Evolutionary conservation across 225 moss, liverwort and hornwort genomes (phyloP), one percentile per base, ranked within the genome.

Genomic region (Sphagnum tenellum): DNA sequence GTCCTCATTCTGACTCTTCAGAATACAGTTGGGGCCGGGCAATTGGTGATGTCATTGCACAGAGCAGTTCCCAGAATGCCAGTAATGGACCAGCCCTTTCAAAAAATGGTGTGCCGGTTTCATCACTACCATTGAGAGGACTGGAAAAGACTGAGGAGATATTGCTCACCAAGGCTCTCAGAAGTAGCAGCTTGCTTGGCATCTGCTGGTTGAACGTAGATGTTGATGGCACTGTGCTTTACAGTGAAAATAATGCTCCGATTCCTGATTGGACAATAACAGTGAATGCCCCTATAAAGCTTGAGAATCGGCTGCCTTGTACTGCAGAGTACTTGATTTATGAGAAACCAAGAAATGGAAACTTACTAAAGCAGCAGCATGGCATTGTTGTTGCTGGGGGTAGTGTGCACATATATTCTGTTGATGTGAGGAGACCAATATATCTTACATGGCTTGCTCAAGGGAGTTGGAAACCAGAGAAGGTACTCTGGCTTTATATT

Each of bases 401-500:
- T 48, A 90, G 89, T 77, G 85, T 90, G 49, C 80, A 83, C 72
- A 78, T 92, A 44, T 87, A 92, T 74, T 83, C 71, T 49, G 92
- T 92, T 56, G 95, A 96, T 74, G 86, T 96, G 61, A 84, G 95
- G 63, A 85, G 89, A 81, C 92, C 95, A 50, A 82, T 96, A 60
- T 90, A 85, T 68, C 74, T 96, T 50, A 90, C 89, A 48, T 92
- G 95, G 95, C 76, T 88, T 45, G 89, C 86, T 53, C 95, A 96
- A 86, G 95, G 92, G 60, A 92, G 95, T n/a, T 96, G 95, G 95
- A 96, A 86, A 75, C 85, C 89, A n/a, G 92, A 92, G 65, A 87
- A 82, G 78, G 82, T 79, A 9, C 29, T 29, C 29, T 1, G 29
- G 29, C 29, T 29, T 29, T 29, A 29, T 29, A 29, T 29, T 29